phyloP scores from a whole-genome alignment of 73 alveolate genomes.

The Tetrahymena thermophila region DNA sequence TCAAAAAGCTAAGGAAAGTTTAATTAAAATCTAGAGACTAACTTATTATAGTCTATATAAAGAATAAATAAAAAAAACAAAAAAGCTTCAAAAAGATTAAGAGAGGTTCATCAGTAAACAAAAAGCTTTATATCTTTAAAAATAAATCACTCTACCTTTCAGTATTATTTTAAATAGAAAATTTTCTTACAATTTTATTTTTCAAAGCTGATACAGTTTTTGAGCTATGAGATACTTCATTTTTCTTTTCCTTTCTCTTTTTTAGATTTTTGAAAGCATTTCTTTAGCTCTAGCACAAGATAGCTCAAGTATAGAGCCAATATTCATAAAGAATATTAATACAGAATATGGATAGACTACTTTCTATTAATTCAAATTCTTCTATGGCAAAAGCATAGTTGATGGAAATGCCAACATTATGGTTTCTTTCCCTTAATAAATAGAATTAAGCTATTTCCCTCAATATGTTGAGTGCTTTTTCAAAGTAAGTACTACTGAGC shows the following conservation, averaged over 20 bases:
- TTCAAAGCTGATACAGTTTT: background rate
- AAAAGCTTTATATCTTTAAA: too few species aligned
- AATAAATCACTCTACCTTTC: too few species aligned
- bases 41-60: too few species aligned
- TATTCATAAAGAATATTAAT: background rate
- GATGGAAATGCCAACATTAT: background rate
- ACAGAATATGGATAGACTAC: background rate
- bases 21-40: too few species aligned
- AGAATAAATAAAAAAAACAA: too few species aligned
- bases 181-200: too few species aligned
- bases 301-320: background rate
- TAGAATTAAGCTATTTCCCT: background rate
- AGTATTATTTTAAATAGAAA: too few species aligned
- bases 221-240: background rate
- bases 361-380: background rate
- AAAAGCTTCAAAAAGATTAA: too few species aligned
- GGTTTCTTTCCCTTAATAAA: background rate
- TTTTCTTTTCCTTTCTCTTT: background rate
- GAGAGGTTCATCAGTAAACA: too few species aligned
- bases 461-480: background rate
- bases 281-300: background rate
- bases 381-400: background rate
- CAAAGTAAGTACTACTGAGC: background rate
- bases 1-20: too few species aligned
- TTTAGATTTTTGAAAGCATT: background rate